These are phyloP conservation scores for Lonicera japonica DNA, from an alignment of 129 eudicot genomes.

Conservation along the genomic window DNA sequence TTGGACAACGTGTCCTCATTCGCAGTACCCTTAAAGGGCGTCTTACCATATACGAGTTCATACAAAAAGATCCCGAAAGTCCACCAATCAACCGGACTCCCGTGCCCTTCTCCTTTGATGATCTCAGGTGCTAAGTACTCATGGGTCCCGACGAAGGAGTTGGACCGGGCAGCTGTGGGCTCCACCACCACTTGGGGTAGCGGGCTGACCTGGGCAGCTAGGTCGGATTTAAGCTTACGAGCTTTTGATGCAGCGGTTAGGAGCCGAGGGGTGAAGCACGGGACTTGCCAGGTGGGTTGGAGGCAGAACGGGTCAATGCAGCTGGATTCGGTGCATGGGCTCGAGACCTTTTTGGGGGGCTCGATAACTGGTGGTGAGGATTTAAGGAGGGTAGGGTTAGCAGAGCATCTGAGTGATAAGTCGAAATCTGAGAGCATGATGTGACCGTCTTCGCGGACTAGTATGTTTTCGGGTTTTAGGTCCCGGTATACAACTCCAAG, in stretches of 20 bases:
- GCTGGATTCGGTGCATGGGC: constrained; percentile 43
- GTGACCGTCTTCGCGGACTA: constrained; percentile 96
- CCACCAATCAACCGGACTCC: constrained; percentile 99
- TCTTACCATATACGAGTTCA: constrained; percentile 65
- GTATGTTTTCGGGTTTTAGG: constrained; percentile 78
- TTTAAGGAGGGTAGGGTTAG: constrained; percentile 50
- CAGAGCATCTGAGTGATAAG: constrained; percentile 70
- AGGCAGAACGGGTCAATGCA: constrained; percentile 87
- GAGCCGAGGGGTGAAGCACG: constrained; percentile 66
- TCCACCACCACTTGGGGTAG: constrained; percentile 78
- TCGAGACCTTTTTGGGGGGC: constrained; percentile 32
- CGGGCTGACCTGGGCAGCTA: constrained; percentile 38
- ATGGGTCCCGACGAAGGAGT: constrained; percentile 93
- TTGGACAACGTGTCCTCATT: constrained; percentile 77
- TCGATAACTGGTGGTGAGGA: constrained; percentile 32
- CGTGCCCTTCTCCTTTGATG: constrained; percentile 91
- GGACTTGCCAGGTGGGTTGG: constrained; percentile 81
- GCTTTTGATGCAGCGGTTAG: constrained; percentile 39
- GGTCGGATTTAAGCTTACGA: constrained; percentile 44
- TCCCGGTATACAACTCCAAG: constrained; percentile 91
- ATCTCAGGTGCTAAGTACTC: constrained; percentile 95
- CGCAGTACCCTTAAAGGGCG: constrained; percentile 70
- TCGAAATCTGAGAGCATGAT: constrained; percentile 93
- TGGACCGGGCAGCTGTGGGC: constrained; percentile 74
- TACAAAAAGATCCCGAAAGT: constrained; percentile 72